Percentiles rank a stretch among this genome's conserved stretches.
Evolutionary conservation across 352 stramenopile species (phyloP).

Genomic region (Plasmopara muralis): DNA sequence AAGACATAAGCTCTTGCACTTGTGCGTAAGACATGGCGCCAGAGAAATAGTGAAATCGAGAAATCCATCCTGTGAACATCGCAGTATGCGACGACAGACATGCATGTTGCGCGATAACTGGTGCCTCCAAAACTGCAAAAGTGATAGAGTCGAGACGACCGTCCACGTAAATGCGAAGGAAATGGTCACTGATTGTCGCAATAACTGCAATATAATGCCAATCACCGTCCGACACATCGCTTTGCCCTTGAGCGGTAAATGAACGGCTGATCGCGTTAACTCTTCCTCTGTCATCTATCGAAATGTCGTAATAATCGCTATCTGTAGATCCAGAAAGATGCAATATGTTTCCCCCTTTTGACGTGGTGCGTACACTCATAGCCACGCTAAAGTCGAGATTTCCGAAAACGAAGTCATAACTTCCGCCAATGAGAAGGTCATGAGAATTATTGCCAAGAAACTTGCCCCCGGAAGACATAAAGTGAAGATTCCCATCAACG

Average conservation of each 20-base stretch:
- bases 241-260: neutral
- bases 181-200: constrained; percentile 10
- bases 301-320: constrained; percentile 14
- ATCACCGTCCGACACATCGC: constrained; percentile 6
- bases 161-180: constrained; percentile 14
- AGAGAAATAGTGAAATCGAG: constrained; percentile 38
- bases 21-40: constrained; percentile 29
- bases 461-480: constrained; percentile 8
- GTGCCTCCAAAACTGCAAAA: neutral
- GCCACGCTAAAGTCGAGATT: constrained; percentile 40
- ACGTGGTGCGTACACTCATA: constrained; percentile 20
- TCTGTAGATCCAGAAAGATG: neutral
- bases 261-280: constrained; percentile 4
- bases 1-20: constrained; percentile 30
- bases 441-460: constrained; percentile 20
- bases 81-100: constrained; percentile 17
- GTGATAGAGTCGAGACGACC: constrained; percentile 6
- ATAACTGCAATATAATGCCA: constrained; percentile 23
- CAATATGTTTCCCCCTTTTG: constrained; percentile 10
- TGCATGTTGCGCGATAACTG: constrained; percentile 12
- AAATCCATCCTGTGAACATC: constrained; percentile 41
- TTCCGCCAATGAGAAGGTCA: constrained; percentile 2
- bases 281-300: constrained; percentile 9
- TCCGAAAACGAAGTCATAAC: constrained; percentile 32
- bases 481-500: constrained; percentile 8